Percentiles rank a stretch among this genome's conserved stretches.
phyloP scores from a whole-genome alignment of 306 rosid genomes.

The Cucumis cinereus region DNA sequence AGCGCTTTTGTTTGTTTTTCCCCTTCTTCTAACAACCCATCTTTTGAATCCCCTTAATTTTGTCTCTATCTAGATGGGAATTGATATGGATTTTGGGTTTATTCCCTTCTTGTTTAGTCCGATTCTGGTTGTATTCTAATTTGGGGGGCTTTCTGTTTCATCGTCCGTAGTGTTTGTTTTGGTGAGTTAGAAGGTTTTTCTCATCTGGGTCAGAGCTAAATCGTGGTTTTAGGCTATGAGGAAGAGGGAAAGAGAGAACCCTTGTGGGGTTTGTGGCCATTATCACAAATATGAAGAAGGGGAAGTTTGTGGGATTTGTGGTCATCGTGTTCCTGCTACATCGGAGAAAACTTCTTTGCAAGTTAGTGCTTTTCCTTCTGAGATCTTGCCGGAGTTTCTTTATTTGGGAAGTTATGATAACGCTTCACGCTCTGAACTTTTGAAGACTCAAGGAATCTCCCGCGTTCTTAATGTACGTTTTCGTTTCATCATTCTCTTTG shows the following conservation, averaged over 20 bases:
- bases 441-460: conserved; percentile 90
- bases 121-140: background rate
- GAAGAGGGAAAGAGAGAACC: conserved; percentile 98
- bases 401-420: conserved; percentile 93
- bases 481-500: background rate
- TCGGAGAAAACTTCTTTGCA: conserved; percentile 61
- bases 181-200: background rate
- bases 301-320: conserved; percentile 92
- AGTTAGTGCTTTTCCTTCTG: conserved; percentile 85
- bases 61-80: background rate
- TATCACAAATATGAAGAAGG: conserved; percentile 97
- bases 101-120: background rate
- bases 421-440: conserved; percentile 95
- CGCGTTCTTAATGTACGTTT: conserved; percentile 77
- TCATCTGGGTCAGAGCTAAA: conserved; percentile 30
- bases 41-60: background rate
- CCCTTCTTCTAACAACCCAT: background rate
- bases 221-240: conserved; percentile 38
- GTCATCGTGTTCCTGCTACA: conserved; percentile 68
- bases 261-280: conserved; percentile 96
- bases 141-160: background rate
- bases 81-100: background rate
- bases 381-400: conserved; percentile 80
- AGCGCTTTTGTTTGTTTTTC: background rate
- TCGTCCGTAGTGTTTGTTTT: conserved; percentile 7